Evolutionary conservation across 2,329 filamentous ascomycete species (phyloP).

Genomic region (Dryadomyces sulphureus): DNA sequence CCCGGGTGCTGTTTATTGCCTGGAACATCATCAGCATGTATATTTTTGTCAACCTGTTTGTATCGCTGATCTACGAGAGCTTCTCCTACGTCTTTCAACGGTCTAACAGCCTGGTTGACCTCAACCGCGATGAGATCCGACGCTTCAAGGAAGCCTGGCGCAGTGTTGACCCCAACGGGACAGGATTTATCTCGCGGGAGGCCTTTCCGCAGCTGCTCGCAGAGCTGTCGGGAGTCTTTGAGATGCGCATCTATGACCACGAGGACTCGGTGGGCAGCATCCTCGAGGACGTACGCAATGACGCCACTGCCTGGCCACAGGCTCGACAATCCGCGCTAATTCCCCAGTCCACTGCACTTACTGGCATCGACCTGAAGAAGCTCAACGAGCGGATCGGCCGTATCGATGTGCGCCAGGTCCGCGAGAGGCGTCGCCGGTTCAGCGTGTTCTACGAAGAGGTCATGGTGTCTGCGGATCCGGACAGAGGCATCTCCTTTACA

Average conservation of each 20-base stretch:
- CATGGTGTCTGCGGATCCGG: constrained; percentile 79
- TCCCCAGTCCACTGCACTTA: constrained; percentile 33
- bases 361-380: constrained; percentile 56
- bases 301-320: constrained; percentile 22
- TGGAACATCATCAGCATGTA: constrained; percentile 99
- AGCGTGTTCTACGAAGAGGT: constrained; percentile 97
- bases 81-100: constrained; percentile 99
- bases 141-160: constrained; percentile 98
- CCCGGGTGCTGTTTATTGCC: constrained; percentile 74
- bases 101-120: constrained; percentile 78
- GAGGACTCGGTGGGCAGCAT: constrained; percentile 80
- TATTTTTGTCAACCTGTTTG: constrained; percentile 95
- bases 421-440: constrained; percentile 60
- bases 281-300: constrained; percentile 64
- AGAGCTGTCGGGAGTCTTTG: constrained; percentile 87
- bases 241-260: constrained; percentile 90
- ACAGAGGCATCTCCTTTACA: constrained; percentile 82
- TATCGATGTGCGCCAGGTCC: constrained; percentile 64
- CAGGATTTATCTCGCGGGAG: constrained; percentile 81
- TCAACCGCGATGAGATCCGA: constrained; percentile 86
- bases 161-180: constrained; percentile 81
- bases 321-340: constrained; percentile 38
- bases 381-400: constrained; percentile 58
- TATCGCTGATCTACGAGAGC: constrained; percentile 97
- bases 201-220: constrained; percentile 77